These are phyloP conservation scores for Teunomyces barrocoloradensis DNA, from an alignment of 805 yeast genomes.

Conservation along the genomic window DNA sequence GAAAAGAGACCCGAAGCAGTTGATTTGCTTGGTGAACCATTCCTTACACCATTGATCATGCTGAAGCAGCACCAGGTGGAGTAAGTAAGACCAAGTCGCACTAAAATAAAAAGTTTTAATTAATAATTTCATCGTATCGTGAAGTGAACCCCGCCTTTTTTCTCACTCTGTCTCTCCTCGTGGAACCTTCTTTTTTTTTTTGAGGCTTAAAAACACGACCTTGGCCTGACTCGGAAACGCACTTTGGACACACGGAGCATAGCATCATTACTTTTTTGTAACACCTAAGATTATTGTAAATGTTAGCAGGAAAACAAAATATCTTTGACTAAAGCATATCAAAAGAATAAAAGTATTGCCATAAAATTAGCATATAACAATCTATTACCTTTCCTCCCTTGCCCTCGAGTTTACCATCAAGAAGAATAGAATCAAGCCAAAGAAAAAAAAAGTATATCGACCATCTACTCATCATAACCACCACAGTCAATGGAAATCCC, in stretches of 20 bases:
- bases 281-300: background rate
- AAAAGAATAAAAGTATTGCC: background rate
- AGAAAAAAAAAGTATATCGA: background rate
- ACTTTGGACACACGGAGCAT: background rate
- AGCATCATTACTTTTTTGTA: slow-evolving; percentile 5
- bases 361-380: background rate
- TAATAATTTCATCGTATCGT: no score
- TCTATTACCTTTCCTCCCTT: background rate
- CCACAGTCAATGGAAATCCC: slow-evolving; percentile 34
- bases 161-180: background rate
- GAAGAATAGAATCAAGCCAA: background rate
- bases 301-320: background rate
- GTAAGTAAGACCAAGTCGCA: background rate
- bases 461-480: background rate
- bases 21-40: slow-evolving; percentile 64
- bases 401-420: background rate
- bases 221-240: slow-evolving; percentile 3
- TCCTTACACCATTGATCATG: slow-evolving; percentile 49
- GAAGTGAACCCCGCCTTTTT: background rate
- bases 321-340: background rate
- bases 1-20: slow-evolving; percentile 71
- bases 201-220: background rate
- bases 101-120: no score
- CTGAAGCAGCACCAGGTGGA: slow-evolving; percentile 5
- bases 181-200: background rate